Conservation (phyloP, 164 flowering plant genomes). For the Litsea cubeba region DNA sequence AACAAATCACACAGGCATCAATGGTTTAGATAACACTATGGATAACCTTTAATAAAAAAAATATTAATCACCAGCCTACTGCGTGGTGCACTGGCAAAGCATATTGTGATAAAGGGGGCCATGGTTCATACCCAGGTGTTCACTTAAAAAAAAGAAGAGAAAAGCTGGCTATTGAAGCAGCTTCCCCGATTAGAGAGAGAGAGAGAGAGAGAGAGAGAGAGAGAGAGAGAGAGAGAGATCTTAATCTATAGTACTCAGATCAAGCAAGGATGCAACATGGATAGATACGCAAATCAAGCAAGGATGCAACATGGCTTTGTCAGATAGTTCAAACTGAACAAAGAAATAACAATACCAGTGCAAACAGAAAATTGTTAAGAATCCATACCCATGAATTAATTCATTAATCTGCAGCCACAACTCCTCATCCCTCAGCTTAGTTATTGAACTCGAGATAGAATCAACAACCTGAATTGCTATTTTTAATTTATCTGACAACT, state of each 20-base stretch:
- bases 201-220: background rate
- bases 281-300: background rate
- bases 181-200: background rate
- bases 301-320: background rate
- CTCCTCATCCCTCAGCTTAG: conserved; percentile 85
- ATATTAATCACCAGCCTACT: too few relatives aligned
- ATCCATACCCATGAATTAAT: conserved; percentile 73
- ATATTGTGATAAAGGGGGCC: too few relatives aligned
- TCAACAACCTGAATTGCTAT: conserved; percentile 90
- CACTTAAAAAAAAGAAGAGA: too few relatives aligned
- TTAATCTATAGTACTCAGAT: background rate
- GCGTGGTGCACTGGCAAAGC: too few relatives aligned
- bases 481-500: conserved; percentile 73
- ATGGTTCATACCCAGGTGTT: too few relatives aligned
- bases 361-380: background rate
- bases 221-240: background rate
- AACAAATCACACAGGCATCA: too few relatives aligned
- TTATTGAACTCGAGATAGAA: conserved; percentile 74
- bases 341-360: background rate
- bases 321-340: background rate
- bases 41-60: too few relatives aligned
- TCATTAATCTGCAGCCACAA: conserved; percentile 85
- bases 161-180: too few relatives aligned
- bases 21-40: too few relatives aligned
- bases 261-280: too few relatives aligned